Evolutionary conservation across 768 basidiomycete genomes (phyloP).

Genomic region (Russula sp.): DNA sequence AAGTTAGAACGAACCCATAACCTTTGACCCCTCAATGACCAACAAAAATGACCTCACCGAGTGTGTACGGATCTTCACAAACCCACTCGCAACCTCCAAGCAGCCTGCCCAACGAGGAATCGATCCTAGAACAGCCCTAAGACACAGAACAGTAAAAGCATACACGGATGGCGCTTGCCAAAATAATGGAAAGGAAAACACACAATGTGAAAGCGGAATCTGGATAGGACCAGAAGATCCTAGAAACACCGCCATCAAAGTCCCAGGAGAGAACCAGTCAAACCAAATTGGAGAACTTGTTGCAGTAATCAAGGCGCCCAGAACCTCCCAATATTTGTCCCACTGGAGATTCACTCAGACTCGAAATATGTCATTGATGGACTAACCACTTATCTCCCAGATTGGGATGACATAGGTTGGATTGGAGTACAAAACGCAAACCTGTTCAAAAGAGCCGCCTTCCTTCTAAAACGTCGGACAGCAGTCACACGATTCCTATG

Average conservation of each 20-base stretch:
- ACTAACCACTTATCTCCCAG: background rate
- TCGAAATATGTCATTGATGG: background rate
- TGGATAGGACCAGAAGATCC: background rate
- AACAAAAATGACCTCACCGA: too few relatives aligned
- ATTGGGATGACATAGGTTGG: background rate
- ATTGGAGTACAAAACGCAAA: too few relatives aligned
- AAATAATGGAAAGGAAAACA: background rate
- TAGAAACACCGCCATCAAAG: background rate
- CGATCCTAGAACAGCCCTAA: rapidly evolving
- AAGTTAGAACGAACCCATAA: too few relatives aligned
- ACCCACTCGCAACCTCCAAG: background rate
- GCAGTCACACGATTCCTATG: too few relatives aligned
- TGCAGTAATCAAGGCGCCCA: background rate
- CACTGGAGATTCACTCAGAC: background rate
- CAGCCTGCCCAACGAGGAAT: background rate
- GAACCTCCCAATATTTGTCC: background rate
- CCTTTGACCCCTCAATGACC: too few relatives aligned
- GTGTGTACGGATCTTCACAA: too few relatives aligned
- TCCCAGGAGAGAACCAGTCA: background rate
- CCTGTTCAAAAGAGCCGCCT: too few relatives aligned
- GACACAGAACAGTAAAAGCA: background rate
- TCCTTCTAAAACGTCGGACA: too few relatives aligned
- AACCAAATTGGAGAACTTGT: background rate
- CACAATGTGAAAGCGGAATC: background rate
- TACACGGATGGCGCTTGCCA: background rate